Conservation (phyloP, 495 filamentous ascomycete species). For the Podospora tetraspora region DNA sequence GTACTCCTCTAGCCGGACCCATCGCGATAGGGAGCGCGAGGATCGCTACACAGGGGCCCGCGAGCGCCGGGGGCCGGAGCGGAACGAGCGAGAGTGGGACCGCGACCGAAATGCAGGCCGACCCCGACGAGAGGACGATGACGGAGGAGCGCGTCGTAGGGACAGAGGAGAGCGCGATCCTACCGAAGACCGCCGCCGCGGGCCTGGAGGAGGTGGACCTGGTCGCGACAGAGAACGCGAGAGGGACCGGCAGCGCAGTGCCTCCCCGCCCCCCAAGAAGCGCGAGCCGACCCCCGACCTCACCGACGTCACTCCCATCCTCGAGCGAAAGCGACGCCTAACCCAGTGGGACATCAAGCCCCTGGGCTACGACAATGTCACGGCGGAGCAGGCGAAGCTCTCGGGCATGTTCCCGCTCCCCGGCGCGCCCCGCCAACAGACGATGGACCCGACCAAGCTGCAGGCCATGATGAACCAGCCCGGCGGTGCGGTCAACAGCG, state of each 20-base stretch:
- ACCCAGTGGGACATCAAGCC: conserved; percentile 99
- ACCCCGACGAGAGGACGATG: conserved; percentile 59
- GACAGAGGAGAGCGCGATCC: conserved; percentile 42
- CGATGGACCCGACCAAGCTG: conserved; percentile 91
- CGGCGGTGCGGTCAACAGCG: conserved; percentile 60
- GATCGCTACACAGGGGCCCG: conserved; percentile 68
- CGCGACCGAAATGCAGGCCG: conserved; percentile 55
- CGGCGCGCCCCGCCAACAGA: conserved; percentile 89
- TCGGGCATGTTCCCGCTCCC: conserved; percentile 99
- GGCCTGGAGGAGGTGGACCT: conserved; percentile 33
- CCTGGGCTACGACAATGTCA: conserved; percentile 96
- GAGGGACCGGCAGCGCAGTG: conserved; percentile 69
- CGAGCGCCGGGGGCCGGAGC: conserved; percentile 40
- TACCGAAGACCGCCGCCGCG: conserved; percentile 40
- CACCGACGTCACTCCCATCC: conserved; percentile 71
- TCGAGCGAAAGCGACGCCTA: conserved; percentile 79
- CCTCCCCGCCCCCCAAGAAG: conserved; percentile 78
- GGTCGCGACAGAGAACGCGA: conserved; percentile 40
- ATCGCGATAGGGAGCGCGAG: conserved; percentile 85
- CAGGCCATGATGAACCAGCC: conserved; percentile 95
- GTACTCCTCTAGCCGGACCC: conserved; percentile 85
- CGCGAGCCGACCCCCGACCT: conserved; percentile 93
- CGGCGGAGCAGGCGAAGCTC: conserved; percentile 96
- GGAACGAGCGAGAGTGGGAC: conserved; percentile 58
- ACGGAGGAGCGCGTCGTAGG: conserved; percentile 54